Evolutionary conservation across 352 stramenopile genomes (phyloP).

Genomic region (Phytophthora citricola): DNA sequence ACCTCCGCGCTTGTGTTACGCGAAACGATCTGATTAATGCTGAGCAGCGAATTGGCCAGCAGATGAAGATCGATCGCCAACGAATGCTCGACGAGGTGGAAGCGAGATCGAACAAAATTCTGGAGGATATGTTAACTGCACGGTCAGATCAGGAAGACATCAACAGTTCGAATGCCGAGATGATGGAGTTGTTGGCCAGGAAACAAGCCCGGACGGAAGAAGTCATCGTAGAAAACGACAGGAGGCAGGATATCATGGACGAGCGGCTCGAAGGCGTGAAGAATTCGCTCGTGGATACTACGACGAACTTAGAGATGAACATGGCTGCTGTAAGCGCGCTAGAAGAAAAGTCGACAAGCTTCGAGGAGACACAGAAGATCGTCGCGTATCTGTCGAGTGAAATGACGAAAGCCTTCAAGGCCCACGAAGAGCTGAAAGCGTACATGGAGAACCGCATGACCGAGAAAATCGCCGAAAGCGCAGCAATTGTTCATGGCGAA

Average conservation of each 20-base stretch:
- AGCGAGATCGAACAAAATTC: conserved; percentile 64
- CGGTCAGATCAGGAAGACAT: conserved; percentile 83
- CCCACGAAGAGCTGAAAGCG: conserved; percentile 51
- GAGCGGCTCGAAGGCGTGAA: conserved; percentile 49
- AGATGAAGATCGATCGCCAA: conserved; percentile 74
- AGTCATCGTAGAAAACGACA: conserved; percentile 62
- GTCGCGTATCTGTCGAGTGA: conserved; percentile 50
- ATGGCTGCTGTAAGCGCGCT: conserved; percentile 44
- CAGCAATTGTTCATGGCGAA: conserved; percentile 54
- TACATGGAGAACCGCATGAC: conserved; percentile 61
- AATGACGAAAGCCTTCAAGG: conserved; percentile 44
- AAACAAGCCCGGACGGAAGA: conserved; percentile 67
- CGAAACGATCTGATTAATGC: conserved; percentile 79
- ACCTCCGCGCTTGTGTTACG: conserved; percentile 73
- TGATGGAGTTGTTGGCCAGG: conserved; percentile 54
- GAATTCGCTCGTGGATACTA: conserved; percentile 60
- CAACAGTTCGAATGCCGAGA: conserved; percentile 79
- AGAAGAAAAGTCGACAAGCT: conserved; percentile 58
- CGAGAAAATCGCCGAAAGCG: conserved; percentile 66
- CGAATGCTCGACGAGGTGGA: conserved; percentile 69
- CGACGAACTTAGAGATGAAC: conserved; percentile 55
- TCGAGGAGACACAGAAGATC: conserved; percentile 65
- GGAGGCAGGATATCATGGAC: conserved; percentile 51
- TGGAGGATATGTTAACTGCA: conserved; percentile 67
- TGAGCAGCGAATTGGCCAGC: conserved; percentile 76